Evolutionary conservation across 2,329 filamentous ascomycete genomes (phyloP), one percentile per base, ranked within the genome.

Genomic region (Ophiostoma himal-ulmi): DNA sequence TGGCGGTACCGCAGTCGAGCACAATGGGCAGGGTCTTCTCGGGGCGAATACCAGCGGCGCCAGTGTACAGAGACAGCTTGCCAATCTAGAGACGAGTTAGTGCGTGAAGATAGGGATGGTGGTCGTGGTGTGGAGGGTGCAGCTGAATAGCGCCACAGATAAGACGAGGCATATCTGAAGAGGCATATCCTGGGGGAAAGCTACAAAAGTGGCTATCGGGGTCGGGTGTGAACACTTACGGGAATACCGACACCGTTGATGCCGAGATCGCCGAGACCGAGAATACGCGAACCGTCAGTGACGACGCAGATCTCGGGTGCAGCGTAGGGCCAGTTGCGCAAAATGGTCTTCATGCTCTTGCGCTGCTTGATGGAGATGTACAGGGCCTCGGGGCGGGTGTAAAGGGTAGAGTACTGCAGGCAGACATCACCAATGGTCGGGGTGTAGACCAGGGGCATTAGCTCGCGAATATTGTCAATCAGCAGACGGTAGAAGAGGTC

Each of bases 181-280:
- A 64, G 66, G 41, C 2, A 48, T 48, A 36, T 17, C 26, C 26
- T 30, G 26, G 26, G 26, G 26, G 3, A 36, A 7, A 17, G n/a
- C 37, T 8, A 39, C 37, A 8, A 72, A 41, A n/a, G 13, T 17
- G 13, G 37, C 37, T 39, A 39, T 39, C 37, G 37, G 37, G 37
- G 37, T 8, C 7, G 11, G 37, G 11, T 14, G 41, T 14, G 5
- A 44, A 44, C 1, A 85, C 86, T 82, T 81, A 89, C 94, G 73
- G 95, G 93, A 80, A 99, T 99, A 75, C 95, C 95, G 84, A 98
- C 96, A 77, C 95, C 95, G 80, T 97, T 97, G 75, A 99, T 90
- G 75, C 95, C 95, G 71, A 98, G 87, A 81, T 99, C 95, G 76
- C 95, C 95, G 52, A 99, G 88, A 77, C 95, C 94, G 71, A 94